These are phyloP conservation scores for Zizania palustris DNA, from an alignment of 202 grass and related monocot genomes.

Conservation along the genomic window DNA sequence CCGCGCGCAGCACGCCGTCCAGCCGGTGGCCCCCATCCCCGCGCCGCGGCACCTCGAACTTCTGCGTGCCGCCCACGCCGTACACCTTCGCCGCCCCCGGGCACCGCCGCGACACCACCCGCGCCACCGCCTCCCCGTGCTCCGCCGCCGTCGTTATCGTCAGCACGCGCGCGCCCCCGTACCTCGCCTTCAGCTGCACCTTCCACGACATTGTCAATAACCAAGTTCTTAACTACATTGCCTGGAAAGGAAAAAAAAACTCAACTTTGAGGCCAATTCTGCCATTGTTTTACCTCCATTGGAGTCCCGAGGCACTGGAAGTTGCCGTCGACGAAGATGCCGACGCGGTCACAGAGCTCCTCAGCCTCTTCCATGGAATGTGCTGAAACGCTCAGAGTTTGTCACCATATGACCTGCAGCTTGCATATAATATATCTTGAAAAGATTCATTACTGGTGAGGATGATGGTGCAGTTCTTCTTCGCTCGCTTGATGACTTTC, in stretches of 20 bases:
- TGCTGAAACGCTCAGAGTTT: slow-evolving; percentile 43
- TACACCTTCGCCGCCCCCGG: slow-evolving; percentile 60
- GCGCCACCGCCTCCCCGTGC: slow-evolving; percentile 57
- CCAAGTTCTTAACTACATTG: background rate
- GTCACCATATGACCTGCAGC: background rate
- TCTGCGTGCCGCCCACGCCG: slow-evolving; percentile 76
- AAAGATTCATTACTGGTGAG: slow-evolving; percentile 75
- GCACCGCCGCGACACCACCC: slow-evolving; percentile 40
- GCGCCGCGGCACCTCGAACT: slow-evolving; percentile 64
- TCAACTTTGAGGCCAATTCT: background rate
- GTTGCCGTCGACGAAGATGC: slow-evolving; percentile 70
- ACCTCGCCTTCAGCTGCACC: slow-evolving; percentile 66
- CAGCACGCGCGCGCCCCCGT: slow-evolving; percentile 59
- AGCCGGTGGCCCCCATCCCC: slow-evolving; percentile 57
- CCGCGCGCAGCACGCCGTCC: slow-evolving; percentile 56
- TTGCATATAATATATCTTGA: background rate
- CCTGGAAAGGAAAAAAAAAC: background rate
- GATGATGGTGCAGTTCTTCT: slow-evolving; percentile 82
- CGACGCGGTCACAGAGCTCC: slow-evolving; percentile 73
- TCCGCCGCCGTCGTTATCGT: slow-evolving; percentile 64
- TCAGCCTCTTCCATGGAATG: slow-evolving; percentile 96
- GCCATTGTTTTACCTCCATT: slow-evolving; percentile 53
- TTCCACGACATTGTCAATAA: background rate
- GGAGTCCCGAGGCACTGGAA: slow-evolving; percentile 76
- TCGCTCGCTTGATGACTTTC: slow-evolving; percentile 76